These are phyloP conservation scores for Haplosporangium sp. DNA, from an alignment of 371 early-diverging fungal species.

Conservation along the genomic window DNA sequence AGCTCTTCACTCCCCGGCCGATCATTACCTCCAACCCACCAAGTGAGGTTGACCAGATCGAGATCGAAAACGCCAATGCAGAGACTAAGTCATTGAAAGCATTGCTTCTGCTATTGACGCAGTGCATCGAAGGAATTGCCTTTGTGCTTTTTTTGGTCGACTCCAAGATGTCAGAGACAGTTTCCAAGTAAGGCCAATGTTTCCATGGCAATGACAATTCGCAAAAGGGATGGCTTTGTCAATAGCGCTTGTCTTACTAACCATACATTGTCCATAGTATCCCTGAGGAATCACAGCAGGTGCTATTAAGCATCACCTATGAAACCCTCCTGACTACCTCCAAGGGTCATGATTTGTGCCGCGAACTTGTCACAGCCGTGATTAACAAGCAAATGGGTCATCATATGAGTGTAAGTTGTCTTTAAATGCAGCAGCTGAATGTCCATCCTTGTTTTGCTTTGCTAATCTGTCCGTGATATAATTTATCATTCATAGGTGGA, in stretches of 20 bases:
- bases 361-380: constrained; percentile 77
- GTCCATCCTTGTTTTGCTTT: background rate
- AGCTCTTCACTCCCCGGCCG: constrained; percentile 41
- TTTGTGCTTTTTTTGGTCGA: constrained; percentile 81
- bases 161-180: constrained; percentile 67
- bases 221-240: background rate
- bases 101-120: constrained; percentile 71
- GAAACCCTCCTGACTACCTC: constrained; percentile 69
- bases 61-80: constrained; percentile 47
- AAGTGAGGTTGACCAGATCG: constrained; percentile 44
- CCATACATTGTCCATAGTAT: constrained; percentile 35
- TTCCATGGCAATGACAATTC: background rate
- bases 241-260: background rate
- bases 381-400: constrained; percentile 75
- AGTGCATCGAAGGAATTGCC: constrained; percentile 78
- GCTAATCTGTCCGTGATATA: background rate
- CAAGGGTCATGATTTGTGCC: constrained; percentile 70
- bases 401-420: constrained; percentile 59
- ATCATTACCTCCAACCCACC: constrained; percentile 45
- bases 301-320: constrained; percentile 64
- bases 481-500: constrained; percentile 39
- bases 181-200: constrained; percentile 58
- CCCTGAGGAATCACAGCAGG: constrained; percentile 52
- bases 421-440: background rate
- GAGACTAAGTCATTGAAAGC: constrained; percentile 81